Evolutionary conservation across 2,329 filamentous ascomycete species (phyloP).

Genomic region (Sarocladium oryzae): DNA sequence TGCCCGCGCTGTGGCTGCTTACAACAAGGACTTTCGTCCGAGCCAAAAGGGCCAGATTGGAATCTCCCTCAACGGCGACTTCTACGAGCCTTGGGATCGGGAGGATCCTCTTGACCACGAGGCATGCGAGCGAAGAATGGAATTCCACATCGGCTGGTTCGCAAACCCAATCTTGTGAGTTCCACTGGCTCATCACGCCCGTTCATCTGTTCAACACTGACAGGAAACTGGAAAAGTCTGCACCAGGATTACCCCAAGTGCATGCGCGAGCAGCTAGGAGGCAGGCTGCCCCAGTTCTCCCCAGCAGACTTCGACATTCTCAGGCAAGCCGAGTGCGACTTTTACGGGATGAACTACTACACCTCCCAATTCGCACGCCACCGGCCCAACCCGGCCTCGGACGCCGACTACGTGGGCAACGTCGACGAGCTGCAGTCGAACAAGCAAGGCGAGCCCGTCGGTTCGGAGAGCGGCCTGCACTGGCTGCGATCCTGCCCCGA

Average conservation of each 20-base stretch:
- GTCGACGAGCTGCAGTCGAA: conserved; percentile 25
- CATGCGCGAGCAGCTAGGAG: conserved; percentile 28
- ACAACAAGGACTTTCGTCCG: conserved; percentile 24
- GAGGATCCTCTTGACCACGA: conserved; percentile 19
- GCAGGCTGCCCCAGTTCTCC: conserved; percentile 24
- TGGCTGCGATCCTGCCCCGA: conserved; percentile 27
- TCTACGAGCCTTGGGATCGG: conserved; percentile 29
- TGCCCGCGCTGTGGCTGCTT: conserved; percentile 24
- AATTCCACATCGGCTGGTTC: conserved; percentile 34
- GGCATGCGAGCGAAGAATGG: conserved; percentile 27
- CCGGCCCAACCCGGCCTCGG: conserved; percentile 16
- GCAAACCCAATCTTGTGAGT: conserved; percentile 31
- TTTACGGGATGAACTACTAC: conserved; percentile 37
- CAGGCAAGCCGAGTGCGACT: conserved; percentile 20
- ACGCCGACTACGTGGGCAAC: conserved; percentile 27
- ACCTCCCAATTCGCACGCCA: conserved; percentile 29
- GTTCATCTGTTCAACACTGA: background rate
- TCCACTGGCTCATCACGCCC: too few relatives aligned
- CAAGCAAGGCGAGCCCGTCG: conserved; percentile 21
- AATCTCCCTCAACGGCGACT: conserved; percentile 31
- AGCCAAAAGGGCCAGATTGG: conserved; percentile 25
- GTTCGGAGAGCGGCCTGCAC: conserved; percentile 24
- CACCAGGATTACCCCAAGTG: conserved; percentile 26
- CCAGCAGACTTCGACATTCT: conserved; percentile 20
- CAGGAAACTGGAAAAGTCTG: conserved; percentile 14